These are phyloP conservation scores for Aspergillus sp. DNA, from an alignment of 2,329 filamentous ascomycete genomes.

Conservation along the genomic window DNA sequence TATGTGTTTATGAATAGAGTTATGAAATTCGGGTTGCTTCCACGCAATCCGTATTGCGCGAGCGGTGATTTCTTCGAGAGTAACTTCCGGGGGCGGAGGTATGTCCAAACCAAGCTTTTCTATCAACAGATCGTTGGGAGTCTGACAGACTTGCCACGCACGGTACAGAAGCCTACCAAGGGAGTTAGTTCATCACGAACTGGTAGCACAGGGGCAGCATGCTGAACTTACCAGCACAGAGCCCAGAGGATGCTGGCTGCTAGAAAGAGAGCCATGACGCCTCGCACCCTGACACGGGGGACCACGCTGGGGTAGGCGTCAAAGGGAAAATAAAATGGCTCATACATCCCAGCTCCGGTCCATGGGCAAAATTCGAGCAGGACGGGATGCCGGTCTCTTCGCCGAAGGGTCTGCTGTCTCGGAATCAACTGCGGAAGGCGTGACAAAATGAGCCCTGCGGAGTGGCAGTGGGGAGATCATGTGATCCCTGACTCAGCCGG, in stretches of 20 bases:
- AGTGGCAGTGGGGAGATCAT: constrained; percentile 15
- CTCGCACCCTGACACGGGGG: constrained; percentile 48
- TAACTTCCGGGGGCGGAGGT: constrained; percentile 83
- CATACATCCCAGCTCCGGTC: constrained; percentile 46
- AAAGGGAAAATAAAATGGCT: constrained; percentile 46
- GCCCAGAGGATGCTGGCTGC: constrained; percentile 50
- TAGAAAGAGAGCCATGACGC: constrained; percentile 51
- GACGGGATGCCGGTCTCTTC: constrained; percentile 5
- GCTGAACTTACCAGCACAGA: constrained; percentile 46
- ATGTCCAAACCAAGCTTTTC: constrained; percentile 92
- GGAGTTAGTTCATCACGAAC: not conserved
- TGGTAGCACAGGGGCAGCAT: not conserved
- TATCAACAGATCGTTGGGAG: constrained; percentile 87
- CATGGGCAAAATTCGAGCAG: constrained; percentile 22
- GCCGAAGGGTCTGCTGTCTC: constrained; percentile 3
- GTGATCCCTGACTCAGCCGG: not conserved
- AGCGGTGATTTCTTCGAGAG: constrained; percentile 81
- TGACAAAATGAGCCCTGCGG: constrained; percentile 6
- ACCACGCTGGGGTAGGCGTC: constrained; percentile 48
- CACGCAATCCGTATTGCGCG: constrained; percentile 89
- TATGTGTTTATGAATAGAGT: constrained; percentile 78
- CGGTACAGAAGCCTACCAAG: constrained; percentile 72
- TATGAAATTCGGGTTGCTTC: constrained; percentile 69
- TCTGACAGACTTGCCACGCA: constrained; percentile 84
- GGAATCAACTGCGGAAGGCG: not conserved